Evolutionary conservation across 2,329 filamentous ascomycete species (phyloP), one percentile per base, ranked within the genome.

Genomic region (Exophiala spinifera): DNA sequence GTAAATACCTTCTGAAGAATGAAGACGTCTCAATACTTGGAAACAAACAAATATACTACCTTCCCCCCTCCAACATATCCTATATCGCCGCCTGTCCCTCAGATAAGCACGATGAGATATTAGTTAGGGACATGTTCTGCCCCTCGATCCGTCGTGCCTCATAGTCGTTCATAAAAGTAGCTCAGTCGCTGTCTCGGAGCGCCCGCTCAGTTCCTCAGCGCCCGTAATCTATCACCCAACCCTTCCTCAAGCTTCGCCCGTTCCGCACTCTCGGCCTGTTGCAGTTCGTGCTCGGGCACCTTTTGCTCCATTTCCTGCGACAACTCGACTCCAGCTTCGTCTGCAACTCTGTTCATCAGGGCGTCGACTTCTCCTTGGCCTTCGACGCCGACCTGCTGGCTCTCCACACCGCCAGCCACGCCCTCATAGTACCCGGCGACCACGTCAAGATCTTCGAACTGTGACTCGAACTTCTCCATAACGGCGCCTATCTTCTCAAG

Each of bases 321-420:
- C 57, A 95, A 77, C 71, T 94, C 88, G 49, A 96, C 82, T 50
- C 91, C 91, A 8, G 88, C 89, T 70, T 95, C 90, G 70, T 95
- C 91, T 59, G 90, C 90, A 40, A 94, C 83, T 73, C 95, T 88
- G 61, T 83, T 86, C 73, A 95, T 87, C 59, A 95, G 74, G 62
- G 89, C 85, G 70, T 95, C 90, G 1, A 95, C 89, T 63, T 91
- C 89, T 63, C 95, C 90, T 69, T 95, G 82, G 72, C 76, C 88
- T 74, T 75, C 91, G 2, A 61, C 63, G 2, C 63, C 63, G 13
- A 65, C 60, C 44, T 64, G 62, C 49, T 65, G 63, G 31, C 57
- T 63, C 52, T 65, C 63, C 1, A 65, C 63, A 70, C 77, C 88
- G 69, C 76, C 86, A 65, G 72, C 88, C 70, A 90, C 95, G 34